Evolutionary conservation across 306 rosid species (phyloP).

Genomic region (Ziziphus jujuba): DNA sequence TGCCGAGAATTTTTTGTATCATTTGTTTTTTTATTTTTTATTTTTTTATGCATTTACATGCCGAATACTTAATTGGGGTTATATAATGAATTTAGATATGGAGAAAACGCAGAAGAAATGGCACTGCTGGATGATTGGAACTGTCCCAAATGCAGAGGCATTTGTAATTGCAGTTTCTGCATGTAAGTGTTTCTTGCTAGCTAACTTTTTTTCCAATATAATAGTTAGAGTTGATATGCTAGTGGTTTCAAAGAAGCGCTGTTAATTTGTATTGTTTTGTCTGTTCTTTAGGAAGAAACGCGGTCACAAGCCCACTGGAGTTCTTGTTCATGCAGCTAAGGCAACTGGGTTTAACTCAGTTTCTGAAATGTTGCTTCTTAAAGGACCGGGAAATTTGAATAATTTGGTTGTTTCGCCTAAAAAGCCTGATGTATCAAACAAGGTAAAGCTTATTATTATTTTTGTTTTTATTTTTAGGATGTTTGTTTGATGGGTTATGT

Average conservation of each 20-base stretch:
- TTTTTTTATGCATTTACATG: background rate
- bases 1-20: background rate
- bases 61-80: background rate
- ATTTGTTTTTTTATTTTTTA: background rate
- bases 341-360: conserved; percentile 59
- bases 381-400: conserved; percentile 25
- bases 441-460: conserved; percentile 35
- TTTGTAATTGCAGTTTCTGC: conserved; percentile 83
- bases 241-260: conserved; percentile 16
- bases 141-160: conserved; percentile 76
- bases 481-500: background rate
- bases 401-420: conserved; percentile 12
- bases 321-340: conserved; percentile 45
- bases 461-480: conserved; percentile 1
- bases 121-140: conserved; percentile 43
- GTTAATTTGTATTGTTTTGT: background rate
- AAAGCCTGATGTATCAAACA: conserved; percentile 11
- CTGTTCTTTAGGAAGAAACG: conserved; percentile 50
- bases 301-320: conserved; percentile 75
- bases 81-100: conserved; percentile 53
- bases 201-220: background rate
- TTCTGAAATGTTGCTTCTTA: conserved; percentile 47
- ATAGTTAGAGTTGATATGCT: conserved; percentile 5
- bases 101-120: conserved; percentile 59
- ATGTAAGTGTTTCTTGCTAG: conserved; percentile 36